Evolutionary conservation across 164 flowering plant species (phyloP).

Genomic region (Liriodendron chinense): DNA sequence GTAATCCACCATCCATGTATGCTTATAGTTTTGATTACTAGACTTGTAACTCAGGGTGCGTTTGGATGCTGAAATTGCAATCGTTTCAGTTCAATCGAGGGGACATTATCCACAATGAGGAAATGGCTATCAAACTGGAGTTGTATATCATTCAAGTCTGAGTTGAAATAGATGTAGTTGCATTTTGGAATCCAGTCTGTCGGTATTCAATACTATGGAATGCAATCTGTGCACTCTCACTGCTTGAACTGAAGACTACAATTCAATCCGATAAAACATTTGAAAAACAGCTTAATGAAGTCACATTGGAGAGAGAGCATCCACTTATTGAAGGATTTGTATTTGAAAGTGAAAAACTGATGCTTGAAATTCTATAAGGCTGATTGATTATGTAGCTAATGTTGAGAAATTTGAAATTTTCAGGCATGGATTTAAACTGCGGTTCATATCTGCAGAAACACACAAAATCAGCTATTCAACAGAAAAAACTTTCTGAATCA

Average conservation of each 20-base stretch:
- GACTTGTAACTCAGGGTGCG: neutral
- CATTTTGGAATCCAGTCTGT: neutral
- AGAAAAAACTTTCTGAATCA: conserved; percentile 39
- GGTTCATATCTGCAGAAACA: conserved; percentile 52
- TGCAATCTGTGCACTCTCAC: neutral
- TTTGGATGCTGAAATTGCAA: neutral
- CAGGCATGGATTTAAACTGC: conserved; percentile 92
- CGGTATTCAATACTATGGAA: neutral
- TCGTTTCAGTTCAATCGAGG: neutral
- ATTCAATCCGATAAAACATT: neutral
- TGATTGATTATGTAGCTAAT: neutral
- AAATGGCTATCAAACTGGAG: neutral
- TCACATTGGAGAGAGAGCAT: neutral
- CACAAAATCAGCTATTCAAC: conserved; percentile 60
- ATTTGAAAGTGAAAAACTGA: neutral
- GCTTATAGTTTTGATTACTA: too few relatives aligned
- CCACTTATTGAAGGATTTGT: neutral
- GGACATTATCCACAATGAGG: neutral
- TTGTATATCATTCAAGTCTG: neutral
- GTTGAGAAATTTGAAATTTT: neutral
- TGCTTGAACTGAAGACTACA: neutral
- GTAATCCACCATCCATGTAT: too few relatives aligned
- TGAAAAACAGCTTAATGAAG: neutral
- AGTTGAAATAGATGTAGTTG: neutral
- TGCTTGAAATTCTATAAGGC: neutral